These are phyloP conservation scores for Eremothecium sinecaudum DNA, from an alignment of 1,139 yeast genomes.

Conservation along the genomic window DNA sequence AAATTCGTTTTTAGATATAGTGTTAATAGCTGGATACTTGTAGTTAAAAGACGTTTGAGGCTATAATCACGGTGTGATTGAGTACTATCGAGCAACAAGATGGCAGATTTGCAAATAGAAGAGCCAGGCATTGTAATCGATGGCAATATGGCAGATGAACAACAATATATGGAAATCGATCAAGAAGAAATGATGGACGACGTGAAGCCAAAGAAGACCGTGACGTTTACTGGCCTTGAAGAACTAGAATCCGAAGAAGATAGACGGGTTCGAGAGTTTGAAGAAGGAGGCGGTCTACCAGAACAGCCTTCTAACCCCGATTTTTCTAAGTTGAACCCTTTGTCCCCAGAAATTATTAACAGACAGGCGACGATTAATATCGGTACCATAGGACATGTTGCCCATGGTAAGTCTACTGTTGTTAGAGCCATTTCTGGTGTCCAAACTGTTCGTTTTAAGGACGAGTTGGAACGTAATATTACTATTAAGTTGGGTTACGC, in stretches of 20 bases:
- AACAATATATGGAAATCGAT: constrained; percentile 32
- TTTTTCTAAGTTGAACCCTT: constrained; percentile 66
- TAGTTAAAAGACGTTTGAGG: neutral
- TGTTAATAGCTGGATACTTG: neutral
- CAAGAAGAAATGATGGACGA: constrained; percentile 30
- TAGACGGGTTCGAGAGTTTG: constrained; percentile 75
- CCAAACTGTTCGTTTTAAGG: constrained; percentile 97
- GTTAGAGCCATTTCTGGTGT: constrained; percentile 99
- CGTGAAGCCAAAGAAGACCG: constrained; percentile 57
- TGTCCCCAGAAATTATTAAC: constrained; percentile 89
- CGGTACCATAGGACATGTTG: constrained; percentile 99
- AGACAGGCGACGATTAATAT: constrained; percentile 99
- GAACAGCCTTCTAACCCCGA: constrained; percentile 91
- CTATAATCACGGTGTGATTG: constrained; percentile 2
- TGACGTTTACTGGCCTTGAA: constrained; percentile 72
- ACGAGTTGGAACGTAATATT: constrained; percentile 96
- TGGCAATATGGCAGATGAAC: constrained; percentile 43
- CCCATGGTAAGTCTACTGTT: constrained; percentile 98
- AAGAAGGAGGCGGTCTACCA: constrained; percentile 97
- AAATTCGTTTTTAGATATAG: neutral
- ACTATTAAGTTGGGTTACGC: constrained; percentile 98
- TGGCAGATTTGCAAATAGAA: constrained; percentile 72
- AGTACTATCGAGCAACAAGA: constrained; percentile 13
- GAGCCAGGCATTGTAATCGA: constrained; percentile 82
- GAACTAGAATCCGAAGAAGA: constrained; percentile 53